Conservation (phyloP, 805 yeast genomes). For the Kazachstania bromeliacearum region DNA sequence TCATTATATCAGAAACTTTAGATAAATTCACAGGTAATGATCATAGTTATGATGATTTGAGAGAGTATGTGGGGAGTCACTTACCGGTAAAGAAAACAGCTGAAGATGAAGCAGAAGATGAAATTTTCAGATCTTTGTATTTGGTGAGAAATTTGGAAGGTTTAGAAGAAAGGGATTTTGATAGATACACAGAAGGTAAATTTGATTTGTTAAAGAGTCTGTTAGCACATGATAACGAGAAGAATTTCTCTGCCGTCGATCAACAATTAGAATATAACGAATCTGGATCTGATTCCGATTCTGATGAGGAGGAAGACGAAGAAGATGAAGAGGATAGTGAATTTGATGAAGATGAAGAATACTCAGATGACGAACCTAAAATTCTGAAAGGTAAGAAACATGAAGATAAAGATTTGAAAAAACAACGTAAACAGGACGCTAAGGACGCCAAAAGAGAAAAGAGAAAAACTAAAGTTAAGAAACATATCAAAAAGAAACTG, state of each 20-base stretch:
- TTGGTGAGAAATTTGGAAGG: slow-evolving; percentile 72
- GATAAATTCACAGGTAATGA: slow-evolving; percentile 32
- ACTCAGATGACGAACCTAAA: slow-evolving; percentile 30
- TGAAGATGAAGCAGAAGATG: slow-evolving; percentile 63
- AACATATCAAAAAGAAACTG: slow-evolving; percentile 69
- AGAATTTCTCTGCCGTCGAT: slow-evolving; percentile 16
- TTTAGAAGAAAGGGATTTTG: slow-evolving; percentile 83
- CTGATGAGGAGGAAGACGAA: slow-evolving; percentile 21
- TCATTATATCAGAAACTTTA: slow-evolving; percentile 49
- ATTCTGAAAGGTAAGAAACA: slow-evolving; percentile 60
- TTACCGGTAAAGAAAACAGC: slow-evolving; percentile 49
- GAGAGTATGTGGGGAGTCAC: slow-evolving; percentile 32
- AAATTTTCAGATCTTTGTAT: slow-evolving; percentile 74
- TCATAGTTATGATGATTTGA: slow-evolving; percentile 27
- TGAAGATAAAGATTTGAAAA: slow-evolving; percentile 72
- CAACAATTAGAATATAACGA: slow-evolving; percentile 19
- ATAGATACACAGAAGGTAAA: slow-evolving; percentile 67
- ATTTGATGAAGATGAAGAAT: slow-evolving; percentile 29
- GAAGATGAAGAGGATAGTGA: slow-evolving; percentile 20
- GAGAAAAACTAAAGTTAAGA: slow-evolving; percentile 73
- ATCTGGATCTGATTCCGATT: slow-evolving; percentile 13
- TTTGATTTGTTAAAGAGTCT: slow-evolving; percentile 66
- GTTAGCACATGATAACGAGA: slow-evolving; percentile 36
- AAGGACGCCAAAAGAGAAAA: slow-evolving; percentile 72
- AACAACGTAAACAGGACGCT: slow-evolving; percentile 62